These are phyloP conservation scores for Teratosphaeria gauchensis DNA, from an alignment of 2,329 filamentous ascomycete genomes.

Conservation along the genomic window DNA sequence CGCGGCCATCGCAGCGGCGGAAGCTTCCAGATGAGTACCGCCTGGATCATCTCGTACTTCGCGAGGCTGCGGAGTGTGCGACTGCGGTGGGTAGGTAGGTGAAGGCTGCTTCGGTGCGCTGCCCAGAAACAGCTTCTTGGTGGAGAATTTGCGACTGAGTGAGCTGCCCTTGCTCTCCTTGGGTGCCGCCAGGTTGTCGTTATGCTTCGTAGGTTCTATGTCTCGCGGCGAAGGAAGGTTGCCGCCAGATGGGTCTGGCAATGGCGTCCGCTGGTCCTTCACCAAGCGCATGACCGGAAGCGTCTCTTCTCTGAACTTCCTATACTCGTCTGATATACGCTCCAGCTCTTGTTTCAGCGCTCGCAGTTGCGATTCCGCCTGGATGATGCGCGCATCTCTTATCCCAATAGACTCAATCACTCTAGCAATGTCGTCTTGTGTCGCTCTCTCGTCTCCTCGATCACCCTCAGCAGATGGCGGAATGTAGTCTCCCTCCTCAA, in stretches of 20 bases:
- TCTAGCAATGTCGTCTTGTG: conserved; percentile 84
- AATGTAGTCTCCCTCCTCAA: conserved; percentile 89
- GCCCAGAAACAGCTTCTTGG: conserved; percentile 43
- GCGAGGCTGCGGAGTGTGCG: conserved; percentile 19
- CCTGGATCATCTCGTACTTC: conserved; percentile 25
- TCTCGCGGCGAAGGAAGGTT: conserved; percentile 25
- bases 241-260: conserved; percentile 47
- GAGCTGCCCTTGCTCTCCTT: conserved; percentile 33
- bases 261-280: conserved; percentile 83
- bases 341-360: conserved; percentile 52
- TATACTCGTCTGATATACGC: conserved; percentile 64
- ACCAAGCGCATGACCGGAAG: conserved; percentile 80
- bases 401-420: conserved; percentile 82
- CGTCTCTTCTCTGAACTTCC: conserved; percentile 80
- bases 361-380: conserved; percentile 73
- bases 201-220: conserved; percentile 15
- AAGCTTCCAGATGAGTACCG: conserved; percentile 34
- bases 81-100: conserved; percentile 34
- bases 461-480: conserved; percentile 85
- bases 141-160: conserved; percentile 44
- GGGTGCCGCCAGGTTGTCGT: conserved; percentile 15
- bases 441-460: conserved; percentile 74
- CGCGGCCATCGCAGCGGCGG: conserved; percentile 41
- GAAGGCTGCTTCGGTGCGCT: conserved; percentile 41
- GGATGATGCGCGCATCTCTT: conserved; percentile 79